Evolutionary conservation across 2,329 filamentous ascomycete genomes (phyloP).

Genomic region (Colletotrichum gigasporum): DNA sequence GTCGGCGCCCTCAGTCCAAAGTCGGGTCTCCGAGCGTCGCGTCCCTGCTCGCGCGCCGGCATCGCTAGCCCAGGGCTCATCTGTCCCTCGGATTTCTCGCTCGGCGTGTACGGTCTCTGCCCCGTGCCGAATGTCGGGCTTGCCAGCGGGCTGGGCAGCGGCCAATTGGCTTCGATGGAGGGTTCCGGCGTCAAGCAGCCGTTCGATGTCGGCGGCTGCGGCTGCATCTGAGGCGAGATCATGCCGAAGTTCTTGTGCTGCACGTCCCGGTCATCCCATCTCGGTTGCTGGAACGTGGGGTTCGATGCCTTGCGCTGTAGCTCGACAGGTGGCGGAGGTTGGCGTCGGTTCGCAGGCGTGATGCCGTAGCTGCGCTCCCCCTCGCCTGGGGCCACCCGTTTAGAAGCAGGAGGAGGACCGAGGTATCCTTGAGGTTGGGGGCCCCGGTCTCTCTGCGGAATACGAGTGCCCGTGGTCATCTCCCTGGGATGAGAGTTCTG

Average conservation of each 20-base stretch:
- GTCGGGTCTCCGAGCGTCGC: conserved; percentile 19
- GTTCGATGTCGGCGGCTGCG: conserved; percentile 14
- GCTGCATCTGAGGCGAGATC: conserved; percentile 22
- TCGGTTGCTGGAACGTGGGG: conserved; percentile 4
- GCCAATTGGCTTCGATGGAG: conserved; percentile 23
- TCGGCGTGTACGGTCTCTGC: conserved; percentile 17
- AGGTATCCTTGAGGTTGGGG: conserved; percentile 15
- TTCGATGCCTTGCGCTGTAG: conserved; percentile 26
- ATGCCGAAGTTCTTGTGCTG: conserved; percentile 23
- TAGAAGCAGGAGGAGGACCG: conserved; percentile 14
- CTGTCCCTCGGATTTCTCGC: conserved; percentile 11
- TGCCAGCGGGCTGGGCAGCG: conserved; percentile 25
- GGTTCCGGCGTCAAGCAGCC: conserved; percentile 3
- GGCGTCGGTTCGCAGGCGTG: conserved; percentile 29
- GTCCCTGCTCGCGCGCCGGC: neutral
- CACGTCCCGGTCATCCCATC: conserved; percentile 15
- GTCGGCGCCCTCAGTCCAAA: conserved; percentile 31
- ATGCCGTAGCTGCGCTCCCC: conserved; percentile 30
- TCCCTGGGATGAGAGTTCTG: conserved; percentile 8
- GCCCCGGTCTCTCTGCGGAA: neutral
- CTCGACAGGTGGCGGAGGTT: conserved; percentile 23
- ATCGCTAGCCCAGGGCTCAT: conserved; percentile 8
- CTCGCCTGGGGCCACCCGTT: conserved; percentile 16
- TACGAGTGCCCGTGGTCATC: neutral
- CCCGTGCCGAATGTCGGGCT: conserved; percentile 28